A percentile compares a stretch with the other conserved stretches of the same genome.
phyloP scores from a whole-genome alignment of 495 filamentous ascomycete genomes.

The Jackrogersella multiformis region DNA sequence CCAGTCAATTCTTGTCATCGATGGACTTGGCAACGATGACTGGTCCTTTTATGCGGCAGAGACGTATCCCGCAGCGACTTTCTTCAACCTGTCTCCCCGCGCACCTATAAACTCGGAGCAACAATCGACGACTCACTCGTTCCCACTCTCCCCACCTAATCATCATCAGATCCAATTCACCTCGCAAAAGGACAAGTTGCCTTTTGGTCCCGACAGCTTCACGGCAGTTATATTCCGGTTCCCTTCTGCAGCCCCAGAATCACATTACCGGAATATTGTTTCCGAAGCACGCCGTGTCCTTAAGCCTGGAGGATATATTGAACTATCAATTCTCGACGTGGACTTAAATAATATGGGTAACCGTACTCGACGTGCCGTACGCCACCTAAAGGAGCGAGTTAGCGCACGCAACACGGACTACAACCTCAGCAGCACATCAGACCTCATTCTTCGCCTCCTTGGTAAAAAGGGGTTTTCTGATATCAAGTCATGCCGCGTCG shows the following conservation, averaged over 20 bases:
- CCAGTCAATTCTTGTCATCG: conserved; percentile 83
- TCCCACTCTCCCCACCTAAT: conserved; percentile 75
- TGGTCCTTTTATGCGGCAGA: conserved; percentile 98
- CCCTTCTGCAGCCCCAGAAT: conserved; percentile 76
- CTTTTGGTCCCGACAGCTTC: conserved; percentile 89
- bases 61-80: conserved; percentile 83
- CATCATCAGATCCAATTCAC: conserved; percentile 84
- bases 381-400: conserved; percentile 79
- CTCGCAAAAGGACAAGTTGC: conserved; percentile 74
- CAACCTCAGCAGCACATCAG: conserved; percentile 76
- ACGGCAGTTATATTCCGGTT: conserved; percentile 89
- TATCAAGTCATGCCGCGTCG: conserved; percentile 86
- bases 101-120: conserved; percentile 50
- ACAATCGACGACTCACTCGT: conserved; percentile 44
- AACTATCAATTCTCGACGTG: conserved; percentile 84
- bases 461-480: conserved; percentile 83
- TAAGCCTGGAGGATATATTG: conserved; percentile 87
- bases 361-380: conserved; percentile 76
- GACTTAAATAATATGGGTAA: conserved; percentile 89
- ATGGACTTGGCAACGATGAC: conserved; percentile 85
- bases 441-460: conserved; percentile 78
- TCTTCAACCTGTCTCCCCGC: conserved; percentile 82
- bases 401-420: conserved; percentile 66
- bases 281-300: conserved; percentile 92
- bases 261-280: conserved; percentile 79